Evolutionary conservation across 139 green algal species (phyloP), one percentile per base, ranked within the genome.

Genomic region (Tetraselmis chui): DNA sequence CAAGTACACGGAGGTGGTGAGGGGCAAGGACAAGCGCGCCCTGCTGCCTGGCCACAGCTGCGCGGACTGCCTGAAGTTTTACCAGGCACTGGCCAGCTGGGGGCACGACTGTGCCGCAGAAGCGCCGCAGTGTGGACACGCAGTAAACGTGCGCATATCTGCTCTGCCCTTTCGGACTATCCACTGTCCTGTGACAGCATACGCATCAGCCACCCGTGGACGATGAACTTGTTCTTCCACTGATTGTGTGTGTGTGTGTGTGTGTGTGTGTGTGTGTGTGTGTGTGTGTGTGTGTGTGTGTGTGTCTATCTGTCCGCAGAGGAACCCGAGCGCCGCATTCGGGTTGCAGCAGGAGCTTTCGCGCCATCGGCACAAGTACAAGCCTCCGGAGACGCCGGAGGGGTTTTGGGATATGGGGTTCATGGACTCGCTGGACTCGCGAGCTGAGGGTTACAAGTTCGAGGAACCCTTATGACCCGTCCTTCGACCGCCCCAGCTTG

Each of bases 321-420:
- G 84, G 29, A 80, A 84, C 5, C 31, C 76, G 2, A 59, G 23
- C 18, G 58, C 18, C n/a, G 32, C 32, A 27, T 1, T 28, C 78
- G 1, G 11, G 74, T 22, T 89, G 80, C 75, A 77, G 30, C 81
- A 91, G 80, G 85, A 88, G 28, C 79, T 30, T 1, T 89, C 85
- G 25, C 82, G 87, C 1, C 89, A 92, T 83, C 81, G 89, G 31
- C 87, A 88, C 76, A 32, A 31, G 2, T 86, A 83, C 59, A 32
- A 78, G 29, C 87, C 89, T 24, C 89, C 89, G 2, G 58, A 78
- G 25, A 90, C 89, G 30, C 89, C 88, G 32, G 30, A 79, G 5
- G 85, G 85, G 5, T 90, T 88, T 28, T 92, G 89, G 89, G 82
- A 92, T 76, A 85, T 92, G 79, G 85, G 81, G 1, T 87, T 90